Percentiles rank a stretch among this genome's conserved stretches.
Conservation (phyloP, 2,329 filamentous ascomycete species). For the Lachnellula subtilissima region DNA sequence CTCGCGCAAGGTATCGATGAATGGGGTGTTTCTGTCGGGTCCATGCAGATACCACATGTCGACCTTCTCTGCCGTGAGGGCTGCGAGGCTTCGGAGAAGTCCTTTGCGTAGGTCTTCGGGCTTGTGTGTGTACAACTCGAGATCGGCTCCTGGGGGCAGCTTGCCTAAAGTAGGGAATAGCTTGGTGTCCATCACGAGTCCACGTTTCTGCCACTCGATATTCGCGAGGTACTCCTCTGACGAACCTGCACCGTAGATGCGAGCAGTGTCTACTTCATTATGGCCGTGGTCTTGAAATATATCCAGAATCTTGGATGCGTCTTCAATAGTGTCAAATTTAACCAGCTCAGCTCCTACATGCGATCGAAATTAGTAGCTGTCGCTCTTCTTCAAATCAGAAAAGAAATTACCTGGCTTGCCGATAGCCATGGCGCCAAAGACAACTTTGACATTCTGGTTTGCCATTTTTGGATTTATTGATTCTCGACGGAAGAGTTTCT, state of each 20-base stretch:
- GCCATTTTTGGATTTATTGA: no score
- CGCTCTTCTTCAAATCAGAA: slow-evolving; percentile 14
- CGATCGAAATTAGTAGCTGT: slow-evolving; percentile 4
- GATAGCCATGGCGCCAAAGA: slow-evolving; percentile 22
- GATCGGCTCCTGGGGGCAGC: not conserved
- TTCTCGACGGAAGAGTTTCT: no score
- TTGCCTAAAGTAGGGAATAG: slow-evolving; percentile 15
- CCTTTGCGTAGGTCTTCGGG: slow-evolving; percentile 44
- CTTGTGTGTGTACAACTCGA: slow-evolving; percentile 37
- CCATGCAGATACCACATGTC: slow-evolving; percentile 29
- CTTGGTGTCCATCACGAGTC: slow-evolving; percentile 59
- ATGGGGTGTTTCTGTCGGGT: slow-evolving; percentile 26
- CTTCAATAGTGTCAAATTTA: slow-evolving; percentile 33
- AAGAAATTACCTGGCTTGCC: slow-evolving; percentile 3
- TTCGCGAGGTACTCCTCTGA: slow-evolving; percentile 58
- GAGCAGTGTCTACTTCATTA: slow-evolving; percentile 65
- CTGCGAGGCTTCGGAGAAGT: slow-evolving; percentile 46
- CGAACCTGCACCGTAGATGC: slow-evolving; percentile 57
- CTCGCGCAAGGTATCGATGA: slow-evolving; percentile 27
- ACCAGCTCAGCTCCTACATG: slow-evolving; percentile 12
- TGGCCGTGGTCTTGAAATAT: slow-evolving; percentile 61
- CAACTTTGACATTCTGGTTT: not conserved
- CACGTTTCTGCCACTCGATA: slow-evolving; percentile 58
- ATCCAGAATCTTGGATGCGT: slow-evolving; percentile 57
- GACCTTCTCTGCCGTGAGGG: slow-evolving; percentile 46